Base-by-base conservation (phyloP, 2,329 filamentous ascomycete species). In the Corynespora cassiicola region DNA sequence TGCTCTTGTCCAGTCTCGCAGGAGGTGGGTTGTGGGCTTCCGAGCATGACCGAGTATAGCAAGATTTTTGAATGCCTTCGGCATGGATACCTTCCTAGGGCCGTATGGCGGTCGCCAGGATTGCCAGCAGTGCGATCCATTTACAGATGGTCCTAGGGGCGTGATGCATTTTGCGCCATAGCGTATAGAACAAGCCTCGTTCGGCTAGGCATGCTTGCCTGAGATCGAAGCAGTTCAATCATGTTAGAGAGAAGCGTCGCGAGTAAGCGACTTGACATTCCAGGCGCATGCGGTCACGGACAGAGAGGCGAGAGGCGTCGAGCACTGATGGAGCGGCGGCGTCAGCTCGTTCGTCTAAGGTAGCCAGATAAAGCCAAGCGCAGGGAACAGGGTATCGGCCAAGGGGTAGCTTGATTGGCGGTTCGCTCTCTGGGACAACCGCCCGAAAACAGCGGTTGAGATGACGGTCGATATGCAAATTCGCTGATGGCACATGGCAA, bases 331-430 rank as follows among this genome's bases (percentile, higher is more conserved):
- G 36, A 46, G 40, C 39, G 48, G 45, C 47, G 50, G 47, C 41
- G 36, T 52, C 37, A 50, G 39, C 37, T n/a, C n/a, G 32, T 56
- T 67, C 65, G 65, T 63, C 50, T 62, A 66, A 37, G 26, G 37
- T 49, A 35, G 31, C 63, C 50, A 17, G 10, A 51, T 54, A 22
- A 11, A 46, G 58, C 32, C 54, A 63, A 60, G 45, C 35, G 39
- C 21, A 50, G 38, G 47, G 35, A 50, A 24, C 5, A 21, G 16
- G 22, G 40, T 33, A 25, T 65, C 57, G 55, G 49, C 39, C 61
- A 55, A 34, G 27, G 27, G 11, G 17, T 10, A 11, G 23, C 18
- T 31, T 61, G 42, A 66, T 65, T 65, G 62, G 63, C 31, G 39
- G 27, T 25, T 41, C 30, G 40, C 36, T 36, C 36, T 31, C 37